Conservation (phyloP, 345 rosid genomes). For the Angophora floribunda region DNA sequence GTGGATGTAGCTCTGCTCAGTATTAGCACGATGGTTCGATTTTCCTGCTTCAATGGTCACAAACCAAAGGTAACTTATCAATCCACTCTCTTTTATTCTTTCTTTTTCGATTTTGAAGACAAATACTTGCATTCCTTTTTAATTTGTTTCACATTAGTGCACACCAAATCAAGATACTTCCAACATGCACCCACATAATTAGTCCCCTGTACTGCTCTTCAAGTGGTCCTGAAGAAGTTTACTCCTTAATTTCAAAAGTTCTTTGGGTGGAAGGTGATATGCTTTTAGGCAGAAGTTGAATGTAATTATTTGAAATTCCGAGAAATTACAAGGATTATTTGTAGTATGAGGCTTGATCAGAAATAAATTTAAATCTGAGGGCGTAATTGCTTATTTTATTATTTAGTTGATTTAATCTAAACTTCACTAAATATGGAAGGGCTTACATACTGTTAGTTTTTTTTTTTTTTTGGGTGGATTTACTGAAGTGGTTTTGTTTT, state of each 20-base stretch:
- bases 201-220: neutral
- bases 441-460: neutral
- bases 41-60: constrained; percentile 80
- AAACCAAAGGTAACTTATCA: constrained; percentile 51
- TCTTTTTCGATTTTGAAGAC: neutral
- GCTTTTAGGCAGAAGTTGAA: neutral
- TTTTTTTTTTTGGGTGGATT: neutral
- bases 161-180: neutral
- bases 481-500: neutral
- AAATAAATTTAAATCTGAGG: neutral
- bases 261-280: neutral
- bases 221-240: neutral
- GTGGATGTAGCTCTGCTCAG: constrained; percentile 25
- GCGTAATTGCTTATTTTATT: neutral
- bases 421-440: neutral
- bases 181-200: neutral
- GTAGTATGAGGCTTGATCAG: neutral
- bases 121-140: neutral
- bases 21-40: constrained; percentile 59
- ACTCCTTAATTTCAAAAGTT: neutral
- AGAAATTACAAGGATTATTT: neutral
- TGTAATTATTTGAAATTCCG: neutral
- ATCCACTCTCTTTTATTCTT: neutral
- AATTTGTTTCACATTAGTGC: neutral
- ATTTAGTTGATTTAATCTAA: neutral